Evolutionary conservation across 2,329 filamentous ascomycete species (phyloP).

Genomic region (Trichoderma asperellum): DNA sequence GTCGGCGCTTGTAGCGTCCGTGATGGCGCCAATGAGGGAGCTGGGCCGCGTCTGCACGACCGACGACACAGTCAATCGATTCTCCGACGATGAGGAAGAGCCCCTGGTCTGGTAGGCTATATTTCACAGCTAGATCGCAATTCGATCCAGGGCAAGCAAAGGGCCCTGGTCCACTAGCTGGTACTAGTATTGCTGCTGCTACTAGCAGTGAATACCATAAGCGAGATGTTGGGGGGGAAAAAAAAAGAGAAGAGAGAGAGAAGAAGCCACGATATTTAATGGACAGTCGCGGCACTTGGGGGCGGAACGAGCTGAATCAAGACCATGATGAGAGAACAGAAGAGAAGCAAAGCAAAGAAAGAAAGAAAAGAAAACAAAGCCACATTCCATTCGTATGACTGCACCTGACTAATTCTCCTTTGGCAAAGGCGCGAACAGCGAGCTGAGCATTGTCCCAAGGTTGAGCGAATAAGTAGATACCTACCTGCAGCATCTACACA

Average conservation of each 20-base stretch:
- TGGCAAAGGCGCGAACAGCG: not conserved
- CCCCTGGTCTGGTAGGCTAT: not conserved
- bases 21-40: not conserved
- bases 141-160: not conserved
- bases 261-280: not conserved
- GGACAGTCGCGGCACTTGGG: not conserved
- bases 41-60: slow-evolving; percentile 9
- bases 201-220: not conserved
- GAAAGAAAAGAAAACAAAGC: not conserved
- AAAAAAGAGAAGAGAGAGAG: not conserved
- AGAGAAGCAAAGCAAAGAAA: not conserved
- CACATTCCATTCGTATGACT: not conserved
- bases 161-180: not conserved
- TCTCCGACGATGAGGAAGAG: not conserved
- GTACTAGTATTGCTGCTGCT: not conserved
- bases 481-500: too few species aligned
- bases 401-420: not conserved
- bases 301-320: slow-evolving; percentile 8
- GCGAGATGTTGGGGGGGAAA: not conserved
- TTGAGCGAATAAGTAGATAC: too few species aligned
- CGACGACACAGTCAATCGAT: not conserved
- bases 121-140: not conserved
- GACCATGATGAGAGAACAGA: not conserved
- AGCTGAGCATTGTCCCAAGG: not conserved
- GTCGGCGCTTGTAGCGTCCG: slow-evolving; percentile 10